phyloP scores from a whole-genome alignment of 2,329 filamentous ascomycete genomes.

The Colletotrichum sp. region DNA sequence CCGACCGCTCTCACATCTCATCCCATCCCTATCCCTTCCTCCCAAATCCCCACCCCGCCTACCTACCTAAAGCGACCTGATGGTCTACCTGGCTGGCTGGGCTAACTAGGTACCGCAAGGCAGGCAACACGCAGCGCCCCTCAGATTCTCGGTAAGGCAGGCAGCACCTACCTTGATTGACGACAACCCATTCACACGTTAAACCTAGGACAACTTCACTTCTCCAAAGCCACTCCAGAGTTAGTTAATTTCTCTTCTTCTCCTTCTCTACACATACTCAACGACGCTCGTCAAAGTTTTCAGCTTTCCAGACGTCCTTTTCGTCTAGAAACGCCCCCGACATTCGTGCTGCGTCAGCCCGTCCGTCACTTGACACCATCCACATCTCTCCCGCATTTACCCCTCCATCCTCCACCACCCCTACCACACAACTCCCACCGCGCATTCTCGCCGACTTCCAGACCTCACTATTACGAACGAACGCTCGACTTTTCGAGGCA shows the following conservation, averaged over 20 bases:
- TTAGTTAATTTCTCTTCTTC: background rate
- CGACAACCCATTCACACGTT: background rate
- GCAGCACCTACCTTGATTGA: background rate
- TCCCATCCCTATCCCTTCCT: constrained; percentile 1
- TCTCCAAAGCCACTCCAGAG: constrained; percentile 1
- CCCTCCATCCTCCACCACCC: constrained; percentile 16
- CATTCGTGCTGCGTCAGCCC: constrained; percentile 3
- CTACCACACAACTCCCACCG: background rate
- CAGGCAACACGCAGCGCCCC: background rate
- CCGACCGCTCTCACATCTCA: constrained; percentile 5
- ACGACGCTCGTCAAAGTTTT: background rate
- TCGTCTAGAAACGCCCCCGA: background rate
- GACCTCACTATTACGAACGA: background rate
- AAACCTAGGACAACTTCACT: background rate
- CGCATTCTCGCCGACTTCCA: background rate
- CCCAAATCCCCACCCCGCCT: constrained; percentile 11
- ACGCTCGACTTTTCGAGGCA: constrained; percentile 32
- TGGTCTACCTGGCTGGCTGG: background rate
- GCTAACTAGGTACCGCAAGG: background rate
- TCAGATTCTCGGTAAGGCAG: background rate
- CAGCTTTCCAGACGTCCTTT: background rate
- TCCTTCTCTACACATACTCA: background rate
- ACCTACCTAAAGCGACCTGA: background rate
- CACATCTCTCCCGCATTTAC: constrained; percentile 18
- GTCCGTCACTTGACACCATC: constrained; percentile 5